Evolutionary conservation across 2,329 filamentous ascomycete species (phyloP).

Genomic region (Ceratocystis cacaofunesta): DNA sequence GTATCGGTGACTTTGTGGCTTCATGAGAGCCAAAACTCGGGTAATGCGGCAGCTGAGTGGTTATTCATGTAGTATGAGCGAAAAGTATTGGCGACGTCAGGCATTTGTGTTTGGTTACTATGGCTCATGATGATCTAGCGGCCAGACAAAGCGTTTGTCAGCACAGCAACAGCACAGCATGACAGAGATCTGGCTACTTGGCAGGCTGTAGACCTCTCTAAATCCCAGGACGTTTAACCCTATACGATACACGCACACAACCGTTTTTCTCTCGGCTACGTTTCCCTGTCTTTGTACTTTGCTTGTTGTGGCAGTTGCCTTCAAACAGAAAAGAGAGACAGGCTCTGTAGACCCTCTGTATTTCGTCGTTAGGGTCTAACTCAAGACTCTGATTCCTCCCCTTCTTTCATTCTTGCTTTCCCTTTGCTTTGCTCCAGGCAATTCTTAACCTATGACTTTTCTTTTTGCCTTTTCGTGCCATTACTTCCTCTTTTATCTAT

Average conservation of each 20-base stretch:
- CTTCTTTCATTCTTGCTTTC: background rate
- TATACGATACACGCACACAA: no score
- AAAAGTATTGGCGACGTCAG: background rate
- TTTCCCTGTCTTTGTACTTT: background rate
- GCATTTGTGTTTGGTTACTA: background rate
- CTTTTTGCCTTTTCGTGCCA: background rate
- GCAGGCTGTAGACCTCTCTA: no score
- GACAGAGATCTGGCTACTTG: no score
- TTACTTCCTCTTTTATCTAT: background rate
- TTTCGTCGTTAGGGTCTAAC: no score
- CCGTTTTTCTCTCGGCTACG: background rate
- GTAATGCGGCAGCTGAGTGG: no score
- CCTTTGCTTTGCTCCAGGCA: background rate
- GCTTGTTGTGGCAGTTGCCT: background rate
- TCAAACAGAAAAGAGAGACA: no score
- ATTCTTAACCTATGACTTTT: background rate
- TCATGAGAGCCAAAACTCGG: background rate
- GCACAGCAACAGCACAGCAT: background rate
- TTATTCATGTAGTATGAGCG: no score
- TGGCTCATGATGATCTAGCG: no score
- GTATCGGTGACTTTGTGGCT: background rate
- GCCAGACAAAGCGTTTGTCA: no score
- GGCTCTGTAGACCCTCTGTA: background rate
- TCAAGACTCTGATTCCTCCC: background rate
- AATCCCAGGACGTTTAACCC: no score